Conservation (phyloP, 2,329 filamentous ascomycete genomes). For the Didymella lethalis region DNA sequence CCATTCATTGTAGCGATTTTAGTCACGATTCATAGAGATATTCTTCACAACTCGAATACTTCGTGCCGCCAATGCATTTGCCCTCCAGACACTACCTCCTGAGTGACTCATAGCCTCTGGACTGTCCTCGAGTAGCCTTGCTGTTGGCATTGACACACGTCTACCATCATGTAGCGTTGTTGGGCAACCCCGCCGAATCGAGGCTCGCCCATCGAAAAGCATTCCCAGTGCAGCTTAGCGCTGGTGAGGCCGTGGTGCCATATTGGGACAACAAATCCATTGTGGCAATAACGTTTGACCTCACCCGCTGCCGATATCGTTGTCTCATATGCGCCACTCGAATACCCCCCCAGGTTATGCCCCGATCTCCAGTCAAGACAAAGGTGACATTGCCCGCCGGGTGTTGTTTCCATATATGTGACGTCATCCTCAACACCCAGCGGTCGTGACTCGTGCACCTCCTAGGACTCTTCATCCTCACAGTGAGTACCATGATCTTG, state of each 20-base stretch:
- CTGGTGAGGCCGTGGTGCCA: not conserved
- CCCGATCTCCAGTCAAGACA: not conserved
- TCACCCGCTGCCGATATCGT: not conserved
- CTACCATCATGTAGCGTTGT: not conserved
- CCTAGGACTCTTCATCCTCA: too few species aligned
- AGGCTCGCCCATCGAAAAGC: conserved; percentile 6
- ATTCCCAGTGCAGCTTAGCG: conserved; percentile 8
- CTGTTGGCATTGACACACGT: not conserved
- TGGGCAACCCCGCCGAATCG: conserved; percentile 8
- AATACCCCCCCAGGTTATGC: not conserved
- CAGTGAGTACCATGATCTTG: too few species aligned
- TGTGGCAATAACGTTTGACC: conserved; percentile 2
- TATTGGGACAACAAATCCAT: conserved; percentile 25
- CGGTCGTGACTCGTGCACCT: too few species aligned
- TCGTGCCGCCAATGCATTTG: not conserved
- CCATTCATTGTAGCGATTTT: conserved; percentile 17
- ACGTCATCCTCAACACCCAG: too few species aligned
- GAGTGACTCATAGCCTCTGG: not conserved
- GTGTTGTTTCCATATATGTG: too few species aligned
- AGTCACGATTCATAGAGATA: conserved; percentile 2
- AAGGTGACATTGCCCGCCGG: not conserved
- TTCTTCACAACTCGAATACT: not conserved
- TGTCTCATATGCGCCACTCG: not conserved
- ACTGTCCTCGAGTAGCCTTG: not conserved
- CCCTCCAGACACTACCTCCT: not conserved